A percentile compares a stretch with the other conserved stretches of the same genome.
These are phyloP conservation scores for Ganoderma leucocontextum DNA, from an alignment of 1,284 basidiomycete genomes.

Conservation along the genomic window DNA sequence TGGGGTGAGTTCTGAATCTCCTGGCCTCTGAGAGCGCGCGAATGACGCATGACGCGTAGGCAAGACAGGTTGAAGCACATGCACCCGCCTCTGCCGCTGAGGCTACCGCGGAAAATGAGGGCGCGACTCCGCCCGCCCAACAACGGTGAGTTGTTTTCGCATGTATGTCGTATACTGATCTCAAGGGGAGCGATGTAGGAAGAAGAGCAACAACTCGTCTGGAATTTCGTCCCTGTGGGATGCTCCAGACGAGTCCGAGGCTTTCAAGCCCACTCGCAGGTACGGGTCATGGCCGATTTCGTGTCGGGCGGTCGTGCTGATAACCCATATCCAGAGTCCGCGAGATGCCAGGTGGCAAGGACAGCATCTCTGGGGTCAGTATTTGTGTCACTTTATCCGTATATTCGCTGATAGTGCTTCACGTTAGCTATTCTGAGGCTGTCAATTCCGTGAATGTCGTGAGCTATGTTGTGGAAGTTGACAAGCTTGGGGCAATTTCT, in stretches of 20 bases:
- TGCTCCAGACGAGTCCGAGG: constrained; percentile 46
- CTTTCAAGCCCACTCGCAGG: constrained; percentile 75
- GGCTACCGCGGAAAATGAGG: neutral
- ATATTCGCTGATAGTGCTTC: neutral
- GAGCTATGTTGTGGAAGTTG: neutral
- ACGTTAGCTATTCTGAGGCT: neutral
- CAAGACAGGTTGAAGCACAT: neutral
- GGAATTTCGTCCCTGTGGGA: constrained; percentile 51
- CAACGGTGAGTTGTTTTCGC: neutral
- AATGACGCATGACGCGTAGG: neutral
- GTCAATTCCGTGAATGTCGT: neutral
- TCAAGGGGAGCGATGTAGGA: constrained; percentile 6
- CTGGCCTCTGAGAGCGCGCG: neutral
- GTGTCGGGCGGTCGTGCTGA: neutral
- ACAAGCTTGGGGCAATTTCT: neutral
- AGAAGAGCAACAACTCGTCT: constrained; percentile 19
- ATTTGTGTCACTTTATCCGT: neutral
- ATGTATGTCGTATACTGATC: neutral
- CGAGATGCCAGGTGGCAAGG: constrained; percentile 62
- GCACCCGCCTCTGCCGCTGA: neutral
- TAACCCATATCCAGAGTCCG: constrained; percentile 32
- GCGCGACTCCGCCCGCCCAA: neutral
- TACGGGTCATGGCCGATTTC: constrained; percentile 37
- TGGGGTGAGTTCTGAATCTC: constrained; percentile 4
- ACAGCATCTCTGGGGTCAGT: constrained; percentile 61